These are phyloP conservation scores for Bocquillonia castaneifolia DNA, from an alignment of 441 rosid genomes.

Conservation along the genomic window DNA sequence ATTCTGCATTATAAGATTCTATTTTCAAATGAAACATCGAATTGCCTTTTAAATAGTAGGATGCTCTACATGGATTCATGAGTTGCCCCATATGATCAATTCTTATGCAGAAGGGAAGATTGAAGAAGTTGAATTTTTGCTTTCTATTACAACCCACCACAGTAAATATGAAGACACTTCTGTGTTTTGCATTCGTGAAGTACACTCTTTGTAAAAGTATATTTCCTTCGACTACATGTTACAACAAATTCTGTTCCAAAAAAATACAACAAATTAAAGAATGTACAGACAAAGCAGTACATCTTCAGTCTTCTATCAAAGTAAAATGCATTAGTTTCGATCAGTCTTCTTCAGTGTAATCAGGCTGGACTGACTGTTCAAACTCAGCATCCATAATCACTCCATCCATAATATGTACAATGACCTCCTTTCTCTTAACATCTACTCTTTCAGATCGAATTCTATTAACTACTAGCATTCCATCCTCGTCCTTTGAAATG, in stretches of 20 bases:
- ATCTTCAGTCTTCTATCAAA: background rate
- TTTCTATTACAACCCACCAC: too few species aligned
- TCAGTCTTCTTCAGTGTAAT: constrained; percentile 28
- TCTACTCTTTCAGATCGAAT: constrained; percentile 45
- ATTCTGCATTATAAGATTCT: too few species aligned
- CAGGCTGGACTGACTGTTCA: constrained; percentile 49
- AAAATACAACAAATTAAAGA: too few species aligned
- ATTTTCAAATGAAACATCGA: background rate
- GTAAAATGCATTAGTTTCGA: background rate
- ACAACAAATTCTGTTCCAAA: background rate
- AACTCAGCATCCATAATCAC: constrained; percentile 69
- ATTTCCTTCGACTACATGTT: background rate
- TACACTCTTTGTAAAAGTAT: background rate
- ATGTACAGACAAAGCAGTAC: background rate
- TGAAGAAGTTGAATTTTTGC: too few species aligned
- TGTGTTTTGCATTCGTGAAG: background rate
- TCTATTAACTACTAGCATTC: constrained; percentile 48
- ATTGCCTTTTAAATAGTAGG: too few species aligned
- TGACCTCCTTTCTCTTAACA: constrained; percentile 37
- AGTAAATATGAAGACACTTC: too few species aligned
- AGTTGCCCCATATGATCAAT: too few species aligned
- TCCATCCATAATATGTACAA: constrained; percentile 55
- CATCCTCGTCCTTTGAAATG: constrained; percentile 34
- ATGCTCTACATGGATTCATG: too few species aligned
- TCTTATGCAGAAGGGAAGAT: too few species aligned